Evolutionary conservation across 2,329 filamentous ascomycete genomes (phyloP).

Genomic region (Cryphonectria carpinicola): DNA sequence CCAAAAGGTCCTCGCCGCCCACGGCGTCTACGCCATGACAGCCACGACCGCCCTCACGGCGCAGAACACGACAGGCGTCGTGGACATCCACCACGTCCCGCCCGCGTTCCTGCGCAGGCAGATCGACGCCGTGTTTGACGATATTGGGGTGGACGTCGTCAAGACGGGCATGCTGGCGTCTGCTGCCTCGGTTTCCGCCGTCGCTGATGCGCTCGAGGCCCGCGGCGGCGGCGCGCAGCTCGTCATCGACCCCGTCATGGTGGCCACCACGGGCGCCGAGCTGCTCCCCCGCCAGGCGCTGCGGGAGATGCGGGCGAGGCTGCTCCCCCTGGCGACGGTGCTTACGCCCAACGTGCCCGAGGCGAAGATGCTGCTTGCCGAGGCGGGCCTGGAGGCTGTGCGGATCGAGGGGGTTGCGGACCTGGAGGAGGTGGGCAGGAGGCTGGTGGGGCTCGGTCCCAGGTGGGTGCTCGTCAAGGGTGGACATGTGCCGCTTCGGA

Average conservation of each 20-base stretch:
- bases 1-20: constrained; percentile 89
- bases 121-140: constrained; percentile 81
- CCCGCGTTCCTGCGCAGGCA: constrained; percentile 80
- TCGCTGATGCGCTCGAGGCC: constrained; percentile 62
- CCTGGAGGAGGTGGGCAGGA: constrained; percentile 69
- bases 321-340: constrained; percentile 70
- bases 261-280: constrained; percentile 77
- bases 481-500: constrained; percentile 80
- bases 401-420: constrained; percentile 63
- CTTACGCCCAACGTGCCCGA: constrained; percentile 81
- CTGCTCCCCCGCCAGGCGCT: constrained; percentile 71
- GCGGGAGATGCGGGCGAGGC: constrained; percentile 56
- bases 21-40: constrained; percentile 95
- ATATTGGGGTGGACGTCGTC: constrained; percentile 86
- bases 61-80: constrained; percentile 87
- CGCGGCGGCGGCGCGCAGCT: constrained; percentile 38
- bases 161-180: constrained; percentile 92
- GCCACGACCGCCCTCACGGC: constrained; percentile 95
- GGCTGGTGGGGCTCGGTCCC: constrained; percentile 70
- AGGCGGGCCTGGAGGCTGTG: constrained; percentile 36
- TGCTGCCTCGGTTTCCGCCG: constrained; percentile 67
- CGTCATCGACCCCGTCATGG: constrained; percentile 87
- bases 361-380: constrained; percentile 66
- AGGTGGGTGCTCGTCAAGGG: constrained; percentile 87
- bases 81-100: constrained; percentile 79